A percentile compares a stretch with the other conserved stretches of the same genome.
Evolutionary conservation across 208 protist species (phyloP).

Genomic region (Trypanosoma congolense): DNA sequence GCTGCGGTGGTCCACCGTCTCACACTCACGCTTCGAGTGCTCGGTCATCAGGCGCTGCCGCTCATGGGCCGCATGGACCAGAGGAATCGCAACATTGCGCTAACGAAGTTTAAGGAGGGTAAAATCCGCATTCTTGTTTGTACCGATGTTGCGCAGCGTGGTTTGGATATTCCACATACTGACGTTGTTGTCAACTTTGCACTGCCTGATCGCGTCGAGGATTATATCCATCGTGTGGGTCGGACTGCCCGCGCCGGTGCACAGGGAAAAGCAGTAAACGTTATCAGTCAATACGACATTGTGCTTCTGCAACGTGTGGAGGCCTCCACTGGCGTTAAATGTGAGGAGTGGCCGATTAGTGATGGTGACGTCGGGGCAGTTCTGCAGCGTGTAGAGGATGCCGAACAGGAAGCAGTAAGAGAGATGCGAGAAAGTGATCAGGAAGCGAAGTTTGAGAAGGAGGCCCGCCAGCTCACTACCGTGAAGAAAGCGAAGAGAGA

Average conservation of each 20-base stretch:
- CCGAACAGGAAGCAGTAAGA: slow-evolving; percentile 83
- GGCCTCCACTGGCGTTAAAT: slow-evolving; percentile 90
- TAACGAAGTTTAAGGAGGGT: slow-evolving; percentile 89
- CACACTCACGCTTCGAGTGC: slow-evolving; percentile 84
- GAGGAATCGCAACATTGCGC: slow-evolving; percentile 83
- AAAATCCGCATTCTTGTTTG: slow-evolving; percentile 88
- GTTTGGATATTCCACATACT: slow-evolving; percentile 97
- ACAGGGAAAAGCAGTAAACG: slow-evolving; percentile 89
- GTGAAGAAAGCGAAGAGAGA: slow-evolving; percentile 75
- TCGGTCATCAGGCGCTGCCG: slow-evolving; percentile 87
- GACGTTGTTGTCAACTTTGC: slow-evolving; percentile 98
- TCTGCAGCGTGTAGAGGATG: slow-evolving; percentile 88
- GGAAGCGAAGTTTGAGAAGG: slow-evolving; percentile 74
- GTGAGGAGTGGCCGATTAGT: slow-evolving; percentile 76
- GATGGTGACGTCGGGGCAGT: slow-evolving; percentile 71
- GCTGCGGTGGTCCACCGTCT: slow-evolving; percentile 88
- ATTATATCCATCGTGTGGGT: slow-evolving; percentile 97
- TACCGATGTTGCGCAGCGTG: slow-evolving; percentile 92
- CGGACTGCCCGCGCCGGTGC: slow-evolving; percentile 94
- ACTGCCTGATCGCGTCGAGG: slow-evolving; percentile 94
- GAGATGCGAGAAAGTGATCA: slow-evolving; percentile 87
- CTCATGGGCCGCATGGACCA: slow-evolving; percentile 92
- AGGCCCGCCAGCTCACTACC: slow-evolving; percentile 56
- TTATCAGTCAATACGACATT: slow-evolving; percentile 97
- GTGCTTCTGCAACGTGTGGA: slow-evolving; percentile 98